These are phyloP conservation scores for Pleochaeta shiraiana DNA, from an alignment of 2,329 filamentous ascomycete species.

Conservation along the genomic window DNA sequence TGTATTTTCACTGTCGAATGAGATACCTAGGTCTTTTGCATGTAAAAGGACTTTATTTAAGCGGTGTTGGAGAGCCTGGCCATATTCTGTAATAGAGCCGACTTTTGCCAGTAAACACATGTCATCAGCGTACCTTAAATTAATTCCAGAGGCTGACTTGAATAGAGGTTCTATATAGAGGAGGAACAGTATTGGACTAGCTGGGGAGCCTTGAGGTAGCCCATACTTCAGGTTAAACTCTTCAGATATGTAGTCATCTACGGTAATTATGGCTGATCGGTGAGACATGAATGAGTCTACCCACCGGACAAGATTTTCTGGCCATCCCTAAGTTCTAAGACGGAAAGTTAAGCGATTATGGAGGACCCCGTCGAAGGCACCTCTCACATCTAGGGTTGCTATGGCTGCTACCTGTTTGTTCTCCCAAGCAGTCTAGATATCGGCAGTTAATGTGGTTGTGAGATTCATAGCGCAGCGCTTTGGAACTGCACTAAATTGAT, in stretches of 20 bases:
- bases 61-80: no score
- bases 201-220: no score
- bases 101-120: no score
- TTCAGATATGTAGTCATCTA: background rate
- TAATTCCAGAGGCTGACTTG: no score
- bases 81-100: no score
- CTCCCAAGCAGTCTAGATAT: background rate
- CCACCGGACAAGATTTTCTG: background rate
- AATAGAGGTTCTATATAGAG: no score
- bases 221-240: no score
- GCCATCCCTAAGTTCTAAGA: background rate
- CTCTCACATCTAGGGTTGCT: background rate
- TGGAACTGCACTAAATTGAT: slow-evolving; percentile 1
- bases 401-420: background rate
- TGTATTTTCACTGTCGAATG: background rate
- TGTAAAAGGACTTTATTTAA: no score
- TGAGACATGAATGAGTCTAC: background rate
- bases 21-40: no score
- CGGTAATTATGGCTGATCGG: background rate
- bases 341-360: background rate
- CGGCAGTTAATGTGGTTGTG: background rate
- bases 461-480: background rate
- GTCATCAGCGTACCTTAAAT: no score
- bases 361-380: background rate
- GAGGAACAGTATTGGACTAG: no score